Conservation (phyloP, 106 monocot species). For the Narthecium ossifragum region DNA sequence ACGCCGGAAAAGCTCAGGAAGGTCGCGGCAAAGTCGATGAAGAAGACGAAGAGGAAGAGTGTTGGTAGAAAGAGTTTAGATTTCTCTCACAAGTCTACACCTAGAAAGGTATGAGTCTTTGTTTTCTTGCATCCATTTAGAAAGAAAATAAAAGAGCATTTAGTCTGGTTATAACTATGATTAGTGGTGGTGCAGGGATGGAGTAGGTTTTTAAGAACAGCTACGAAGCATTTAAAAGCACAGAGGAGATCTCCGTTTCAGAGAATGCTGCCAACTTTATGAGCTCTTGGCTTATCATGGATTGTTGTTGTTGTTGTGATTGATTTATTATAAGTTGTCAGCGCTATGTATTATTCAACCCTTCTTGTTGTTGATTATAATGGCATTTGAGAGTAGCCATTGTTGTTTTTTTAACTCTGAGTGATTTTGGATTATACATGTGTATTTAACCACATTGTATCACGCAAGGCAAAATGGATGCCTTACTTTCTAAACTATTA, state of each 20-base stretch:
- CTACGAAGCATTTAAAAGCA: constrained; percentile 15
- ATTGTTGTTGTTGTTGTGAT: too few relatives aligned
- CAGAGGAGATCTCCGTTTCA: constrained; percentile 15
- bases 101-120: constrained; percentile 11
- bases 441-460: too few relatives aligned
- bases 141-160: not conserved
- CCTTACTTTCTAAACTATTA: too few relatives aligned
- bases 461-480: too few relatives aligned
- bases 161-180: not conserved
- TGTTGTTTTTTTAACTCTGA: too few relatives aligned
- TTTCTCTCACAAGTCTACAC: constrained; percentile 14
- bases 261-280: constrained; percentile 8
- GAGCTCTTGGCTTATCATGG: too few relatives aligned
- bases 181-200: constrained; percentile 6
- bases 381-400: too few relatives aligned
- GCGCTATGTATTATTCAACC: too few relatives aligned
- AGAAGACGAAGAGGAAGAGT: constrained; percentile 15
- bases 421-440: too few relatives aligned
- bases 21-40: constrained; percentile 6
- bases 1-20: constrained; percentile 9
- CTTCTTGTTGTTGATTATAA: too few relatives aligned
- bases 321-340: too few relatives aligned
- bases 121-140: not conserved
- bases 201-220: constrained; percentile 17
- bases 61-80: constrained; percentile 17